Conservation (phyloP, 805 yeast genomes). For the Clavispora phyllophila region DNA sequence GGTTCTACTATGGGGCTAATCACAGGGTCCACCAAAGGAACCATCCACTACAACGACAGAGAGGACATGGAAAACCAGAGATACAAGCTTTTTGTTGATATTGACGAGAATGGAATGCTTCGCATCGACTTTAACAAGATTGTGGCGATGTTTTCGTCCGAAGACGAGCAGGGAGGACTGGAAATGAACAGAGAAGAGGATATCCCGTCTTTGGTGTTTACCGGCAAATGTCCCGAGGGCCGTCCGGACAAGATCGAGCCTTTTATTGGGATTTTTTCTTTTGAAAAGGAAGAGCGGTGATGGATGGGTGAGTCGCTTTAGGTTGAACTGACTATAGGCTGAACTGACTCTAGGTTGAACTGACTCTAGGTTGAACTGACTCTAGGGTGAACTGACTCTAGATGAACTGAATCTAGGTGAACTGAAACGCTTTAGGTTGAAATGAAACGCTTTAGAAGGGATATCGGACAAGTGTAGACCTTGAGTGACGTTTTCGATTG, state of each 20-base stretch:
- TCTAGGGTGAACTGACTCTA: too few species aligned
- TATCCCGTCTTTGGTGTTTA: constrained; percentile 44
- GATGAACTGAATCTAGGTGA: too few species aligned
- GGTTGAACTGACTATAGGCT: too few species aligned
- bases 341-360: too few species aligned
- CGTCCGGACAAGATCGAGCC: constrained; percentile 49
- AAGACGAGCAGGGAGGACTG: constrained; percentile 23
- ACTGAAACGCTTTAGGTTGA: too few species aligned
- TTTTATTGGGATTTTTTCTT: constrained; percentile 50
- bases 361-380: too few species aligned
- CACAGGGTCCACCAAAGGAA: constrained; percentile 48
- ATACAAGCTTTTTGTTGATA: constrained; percentile 45
- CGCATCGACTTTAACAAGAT: constrained; percentile 50
- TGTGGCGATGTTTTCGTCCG: constrained; percentile 19
- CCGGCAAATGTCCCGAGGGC: constrained; percentile 50
- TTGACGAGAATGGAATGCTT: constrained; percentile 40
- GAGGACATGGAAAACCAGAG: constrained; percentile 43
- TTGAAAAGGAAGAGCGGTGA: constrained; percentile 37
- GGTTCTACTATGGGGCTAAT: constrained; percentile 54
- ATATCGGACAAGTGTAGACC: too few species aligned
- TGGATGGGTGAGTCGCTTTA: too few species aligned
- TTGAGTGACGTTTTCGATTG: too few species aligned
- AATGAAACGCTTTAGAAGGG: too few species aligned
- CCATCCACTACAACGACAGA: constrained; percentile 43
- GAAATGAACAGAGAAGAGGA: constrained; percentile 29